A percentile compares a stretch with the other conserved stretches of the same genome.
Evolutionary conservation across 176 grass and related monocot genomes (phyloP).

Genomic region (Musa schizocarpa): DNA sequence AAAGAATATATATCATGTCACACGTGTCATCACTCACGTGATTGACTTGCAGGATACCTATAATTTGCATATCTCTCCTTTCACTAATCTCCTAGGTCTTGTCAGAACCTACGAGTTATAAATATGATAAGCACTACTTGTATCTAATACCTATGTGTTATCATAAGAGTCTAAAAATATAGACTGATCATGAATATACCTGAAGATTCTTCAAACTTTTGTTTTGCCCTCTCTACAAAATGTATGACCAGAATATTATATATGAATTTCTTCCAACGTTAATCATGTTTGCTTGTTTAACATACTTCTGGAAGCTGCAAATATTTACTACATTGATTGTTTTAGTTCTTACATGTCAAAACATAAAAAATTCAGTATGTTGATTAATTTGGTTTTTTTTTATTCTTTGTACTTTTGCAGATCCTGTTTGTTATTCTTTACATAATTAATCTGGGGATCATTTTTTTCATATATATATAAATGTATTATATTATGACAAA

Average conservation of each 20-base stretch:
- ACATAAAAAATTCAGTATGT: not conserved
- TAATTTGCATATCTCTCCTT: no score
- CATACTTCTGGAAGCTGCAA: not conserved
- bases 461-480: slow-evolving; percentile 74
- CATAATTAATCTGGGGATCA: slow-evolving; percentile 62
- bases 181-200: no score
- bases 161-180: no score
- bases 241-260: not conserved
- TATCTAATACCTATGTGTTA: no score
- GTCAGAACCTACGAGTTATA: no score
- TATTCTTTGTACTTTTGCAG: slow-evolving; percentile 33
- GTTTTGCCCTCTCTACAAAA: not conserved
- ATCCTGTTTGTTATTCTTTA: slow-evolving; percentile 77
- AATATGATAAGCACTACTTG: accelerated
- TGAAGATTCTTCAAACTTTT: no score
- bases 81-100: no score
- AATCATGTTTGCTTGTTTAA: not conserved
- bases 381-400: not conserved
- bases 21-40: no score
- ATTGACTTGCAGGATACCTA: no score
- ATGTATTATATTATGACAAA: no score
- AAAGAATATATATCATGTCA: no score
- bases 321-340: not conserved
- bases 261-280: not conserved
- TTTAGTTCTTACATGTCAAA: not conserved